Percentiles rank a stretch among this genome's conserved stretches.
Conservation (phyloP, 2,329 filamentous ascomycete species). For the Monilinia aucupariae region DNA sequence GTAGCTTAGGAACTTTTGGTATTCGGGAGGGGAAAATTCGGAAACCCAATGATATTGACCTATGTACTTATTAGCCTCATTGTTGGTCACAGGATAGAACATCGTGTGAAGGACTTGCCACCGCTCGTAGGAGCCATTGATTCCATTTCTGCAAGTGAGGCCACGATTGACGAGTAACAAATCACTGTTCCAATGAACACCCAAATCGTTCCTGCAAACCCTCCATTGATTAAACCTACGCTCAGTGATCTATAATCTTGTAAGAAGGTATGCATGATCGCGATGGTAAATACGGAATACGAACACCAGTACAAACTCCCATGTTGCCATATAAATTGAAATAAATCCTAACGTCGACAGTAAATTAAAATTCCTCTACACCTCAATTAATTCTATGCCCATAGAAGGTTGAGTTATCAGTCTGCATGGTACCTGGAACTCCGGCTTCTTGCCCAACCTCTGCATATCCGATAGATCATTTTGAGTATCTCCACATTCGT, state of each 20-base stretch:
- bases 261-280: not conserved
- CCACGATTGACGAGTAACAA: slow-evolving; percentile 31
- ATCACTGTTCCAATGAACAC: slow-evolving; percentile 36
- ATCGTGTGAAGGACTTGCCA: slow-evolving; percentile 12
- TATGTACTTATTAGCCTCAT: slow-evolving; percentile 38
- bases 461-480: slow-evolving; percentile 36
- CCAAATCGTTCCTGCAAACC: slow-evolving; percentile 39
- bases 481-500: slow-evolving; percentile 27
- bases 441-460: slow-evolving; percentile 33
- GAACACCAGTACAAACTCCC: slow-evolving; percentile 40
- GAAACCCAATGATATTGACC: slow-evolving; percentile 57
- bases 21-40: slow-evolving; percentile 44
- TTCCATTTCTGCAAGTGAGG: slow-evolving; percentile 30
- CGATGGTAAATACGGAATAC: slow-evolving; percentile 2
- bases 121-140: slow-evolving; percentile 29
- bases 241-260: slow-evolving; percentile 27
- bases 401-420: not conserved
- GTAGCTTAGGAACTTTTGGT: slow-evolving; percentile 51
- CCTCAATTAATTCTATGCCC: not conserved
- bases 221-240: slow-evolving; percentile 31
- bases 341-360: slow-evolving; percentile 41
- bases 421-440: slow-evolving; percentile 26
- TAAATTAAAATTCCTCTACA: slow-evolving; percentile 39
- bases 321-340: slow-evolving; percentile 41
- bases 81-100: not conserved